Evolutionary conservation across 2,329 filamentous ascomycete genomes (phyloP).

Genomic region (Rosellinia necatrix): DNA sequence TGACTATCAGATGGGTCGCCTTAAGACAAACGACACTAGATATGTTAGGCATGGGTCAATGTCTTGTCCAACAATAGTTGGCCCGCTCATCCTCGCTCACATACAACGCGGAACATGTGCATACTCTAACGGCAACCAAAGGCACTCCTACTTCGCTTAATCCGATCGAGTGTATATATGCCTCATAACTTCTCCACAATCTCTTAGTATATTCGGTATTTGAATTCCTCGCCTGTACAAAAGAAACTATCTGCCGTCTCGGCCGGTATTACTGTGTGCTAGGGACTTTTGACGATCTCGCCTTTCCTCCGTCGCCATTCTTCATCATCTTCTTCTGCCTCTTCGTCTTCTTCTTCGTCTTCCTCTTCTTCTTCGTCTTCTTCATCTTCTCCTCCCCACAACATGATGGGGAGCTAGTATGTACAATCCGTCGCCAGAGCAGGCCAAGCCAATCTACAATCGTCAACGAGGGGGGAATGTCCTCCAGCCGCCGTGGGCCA

Average conservation of each 20-base stretch:
- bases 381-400: slow-evolving; percentile 12
- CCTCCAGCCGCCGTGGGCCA: slow-evolving; percentile 1
- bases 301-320: neutral
- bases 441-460: slow-evolving; percentile 17
- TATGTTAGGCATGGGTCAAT: too few relatives aligned
- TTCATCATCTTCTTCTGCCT: neutral
- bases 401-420: slow-evolving; percentile 14
- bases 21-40: too few relatives aligned
- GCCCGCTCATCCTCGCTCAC: too few relatives aligned
- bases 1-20: too few relatives aligned
- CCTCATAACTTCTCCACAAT: too few relatives aligned
- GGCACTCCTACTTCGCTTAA: too few relatives aligned
- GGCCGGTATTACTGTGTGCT: slow-evolving; percentile 36
- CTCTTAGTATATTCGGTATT: slow-evolving; percentile 8
- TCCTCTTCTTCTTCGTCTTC: neutral
- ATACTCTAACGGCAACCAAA: too few relatives aligned
- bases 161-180: too few relatives aligned
- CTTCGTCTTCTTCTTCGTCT: neutral
- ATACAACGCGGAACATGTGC: too few relatives aligned
- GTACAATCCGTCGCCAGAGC: slow-evolving; percentile 16
- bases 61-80: too few relatives aligned
- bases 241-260: slow-evolving; percentile 33
- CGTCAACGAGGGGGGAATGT: neutral
- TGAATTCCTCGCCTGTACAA: slow-evolving; percentile 30
- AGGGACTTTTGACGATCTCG: slow-evolving; percentile 3